Percentiles rank a stretch among this genome's conserved stretches.
These are phyloP conservation scores for Cokeromyces recurvatus DNA, from an alignment of 371 early-diverging fungal genomes.

Conservation along the genomic window DNA sequence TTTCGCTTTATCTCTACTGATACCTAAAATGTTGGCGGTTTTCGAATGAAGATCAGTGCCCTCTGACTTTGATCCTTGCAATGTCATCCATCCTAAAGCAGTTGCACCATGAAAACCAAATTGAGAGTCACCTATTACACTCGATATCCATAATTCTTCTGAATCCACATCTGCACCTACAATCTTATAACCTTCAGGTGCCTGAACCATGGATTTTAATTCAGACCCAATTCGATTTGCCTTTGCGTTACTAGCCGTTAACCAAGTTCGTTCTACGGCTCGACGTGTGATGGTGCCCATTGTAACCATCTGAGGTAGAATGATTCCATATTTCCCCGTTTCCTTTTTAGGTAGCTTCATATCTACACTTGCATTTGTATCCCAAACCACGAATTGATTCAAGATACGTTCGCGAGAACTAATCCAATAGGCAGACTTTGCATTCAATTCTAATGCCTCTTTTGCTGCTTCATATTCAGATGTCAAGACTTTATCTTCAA, in stretches of 20 bases:
- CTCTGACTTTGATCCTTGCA: constrained; percentile 88
- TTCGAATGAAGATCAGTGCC: constrained; percentile 94
- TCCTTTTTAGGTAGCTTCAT: constrained; percentile 46
- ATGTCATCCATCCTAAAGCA: constrained; percentile 96
- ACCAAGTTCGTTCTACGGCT: constrained; percentile 93
- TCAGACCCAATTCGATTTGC: constrained; percentile 90
- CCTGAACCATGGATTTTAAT: constrained; percentile 82
- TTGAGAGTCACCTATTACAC: constrained; percentile 92
- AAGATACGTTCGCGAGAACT: constrained; percentile 79
- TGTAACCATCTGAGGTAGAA: constrained; percentile 84
- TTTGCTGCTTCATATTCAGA: constrained; percentile 70
- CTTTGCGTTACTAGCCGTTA: constrained; percentile 95
- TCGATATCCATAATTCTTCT: constrained; percentile 97
- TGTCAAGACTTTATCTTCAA: constrained; percentile 77
- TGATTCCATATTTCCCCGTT: constrained; percentile 64
- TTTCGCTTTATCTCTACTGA: constrained; percentile 89
- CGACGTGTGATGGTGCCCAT: constrained; percentile 98
- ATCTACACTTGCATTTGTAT: constrained; percentile 28
- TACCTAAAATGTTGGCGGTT: constrained; percentile 86
- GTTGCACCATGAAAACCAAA: constrained; percentile 92
- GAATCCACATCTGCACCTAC: constrained; percentile 98
- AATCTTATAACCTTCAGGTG: constrained; percentile 80
- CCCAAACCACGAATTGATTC: constrained; percentile 87
- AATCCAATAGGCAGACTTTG: constrained; percentile 91
- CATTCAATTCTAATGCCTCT: constrained; percentile 76